phyloP scores from a whole-genome alignment of 2,329 filamentous ascomycete species.

The Plectosphaerella sp. region DNA sequence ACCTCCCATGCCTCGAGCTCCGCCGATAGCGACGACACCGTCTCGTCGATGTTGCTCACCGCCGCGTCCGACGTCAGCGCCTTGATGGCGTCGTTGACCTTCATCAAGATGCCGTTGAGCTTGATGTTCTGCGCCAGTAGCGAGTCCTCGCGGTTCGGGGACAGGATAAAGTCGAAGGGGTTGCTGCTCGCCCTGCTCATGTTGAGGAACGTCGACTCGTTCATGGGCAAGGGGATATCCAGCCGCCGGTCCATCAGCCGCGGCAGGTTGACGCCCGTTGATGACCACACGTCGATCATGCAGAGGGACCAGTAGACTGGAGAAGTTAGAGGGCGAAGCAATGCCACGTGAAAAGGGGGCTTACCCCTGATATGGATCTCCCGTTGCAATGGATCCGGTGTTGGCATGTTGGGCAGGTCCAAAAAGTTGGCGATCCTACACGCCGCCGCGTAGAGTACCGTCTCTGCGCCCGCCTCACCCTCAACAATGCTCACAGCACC shows the following conservation, averaged over 20 bases:
- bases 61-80: conserved; percentile 10
- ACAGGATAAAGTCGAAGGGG: conserved; percentile 13
- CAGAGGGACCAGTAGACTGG: conserved; percentile 17
- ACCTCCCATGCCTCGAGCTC: conserved; percentile 29
- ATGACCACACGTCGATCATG: conserved; percentile 18
- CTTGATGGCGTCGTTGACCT: conserved; percentile 30
- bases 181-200: conserved; percentile 14
- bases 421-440: conserved; percentile 29
- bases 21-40: conserved; percentile 22
- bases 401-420: conserved; percentile 26
- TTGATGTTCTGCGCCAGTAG: conserved; percentile 17
- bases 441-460: conserved; percentile 31
- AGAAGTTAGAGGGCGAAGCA: background rate
- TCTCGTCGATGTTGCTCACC: conserved; percentile 20
- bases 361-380: conserved; percentile 28
- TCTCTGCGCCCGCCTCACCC: conserved; percentile 27
- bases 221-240: conserved; percentile 26
- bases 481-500: conserved; percentile 26
- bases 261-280: conserved; percentile 15
- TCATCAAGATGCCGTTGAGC: conserved; percentile 26
- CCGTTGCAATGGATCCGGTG: conserved; percentile 20
- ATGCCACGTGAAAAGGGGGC: no score
- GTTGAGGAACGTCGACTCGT: conserved; percentile 27
- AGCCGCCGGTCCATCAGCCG: conserved; percentile 14
- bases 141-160: conserved; percentile 13